Evolutionary conservation across 768 basidiomycete genomes (phyloP), one percentile per base, ranked within the genome.

Genomic region (Polyporus arcularius): DNA sequence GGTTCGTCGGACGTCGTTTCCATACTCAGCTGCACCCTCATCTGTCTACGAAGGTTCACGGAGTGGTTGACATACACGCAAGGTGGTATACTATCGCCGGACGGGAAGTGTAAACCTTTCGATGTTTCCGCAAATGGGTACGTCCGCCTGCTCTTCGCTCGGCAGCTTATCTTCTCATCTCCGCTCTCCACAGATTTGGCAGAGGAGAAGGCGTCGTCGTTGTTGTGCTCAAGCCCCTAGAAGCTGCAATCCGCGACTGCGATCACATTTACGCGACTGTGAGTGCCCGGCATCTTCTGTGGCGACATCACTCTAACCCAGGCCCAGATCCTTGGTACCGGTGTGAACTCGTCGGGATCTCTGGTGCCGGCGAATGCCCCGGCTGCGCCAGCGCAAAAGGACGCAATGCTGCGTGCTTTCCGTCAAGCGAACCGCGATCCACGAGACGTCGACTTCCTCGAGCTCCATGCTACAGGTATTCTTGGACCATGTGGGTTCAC

Each of bases 401-500:
- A 73, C 30, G 75, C 77, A 3, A 80, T 80, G 73, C 60, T 53
- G 2, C 65, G 66, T 18, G 79, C 78, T 2, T 82, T 72, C 63
- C 43, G 64, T 14, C 63, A 68, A 5, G 72, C 74, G 4, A 67
- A 70, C 1, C 68, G 72, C 28, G 54, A 52, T 16, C 78, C 79
- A 2, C 57, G 56, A 1, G 80, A 83, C 28, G 78, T 79, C 3
- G 81, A 82, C 58, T 84, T 73, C 61, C 72, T 83, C 0, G 82
- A 83, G 64, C 61, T 80, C 11, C 83, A 84, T 58, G 80, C 79
- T 18, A 82, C 82, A n/a, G 81, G 79, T 70, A 46, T 28, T 48
- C n/a, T 3, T 42, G 11, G 41, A 42, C n/a, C n/a, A 42, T 12
- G 41, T 12, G 11, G 11, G 4, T 42, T n/a, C n/a, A 12, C 41